phyloP scores from a whole-genome alignment of 2,329 filamentous ascomycete species.

The Mycosphaerella arachidis region DNA sequence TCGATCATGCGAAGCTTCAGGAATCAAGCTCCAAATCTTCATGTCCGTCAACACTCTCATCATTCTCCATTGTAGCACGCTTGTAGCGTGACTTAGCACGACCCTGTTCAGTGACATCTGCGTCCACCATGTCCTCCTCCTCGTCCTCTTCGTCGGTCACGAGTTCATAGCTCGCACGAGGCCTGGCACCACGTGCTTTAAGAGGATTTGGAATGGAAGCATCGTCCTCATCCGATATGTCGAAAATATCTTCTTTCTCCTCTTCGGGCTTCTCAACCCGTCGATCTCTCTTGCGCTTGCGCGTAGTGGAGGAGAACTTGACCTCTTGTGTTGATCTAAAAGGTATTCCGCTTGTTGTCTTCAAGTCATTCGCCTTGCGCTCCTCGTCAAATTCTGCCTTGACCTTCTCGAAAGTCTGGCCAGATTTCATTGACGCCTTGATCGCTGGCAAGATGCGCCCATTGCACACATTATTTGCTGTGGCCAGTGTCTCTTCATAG shows the following conservation, averaged over 20 bases:
- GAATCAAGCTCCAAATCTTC: background rate
- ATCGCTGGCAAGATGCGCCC: background rate
- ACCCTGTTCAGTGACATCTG: background rate
- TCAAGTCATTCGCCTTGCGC: background rate
- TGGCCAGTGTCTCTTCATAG: background rate
- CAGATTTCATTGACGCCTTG: background rate
- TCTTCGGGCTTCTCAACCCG: background rate
- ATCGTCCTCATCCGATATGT: background rate
- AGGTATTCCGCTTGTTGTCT: background rate
- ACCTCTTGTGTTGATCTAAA: background rate
- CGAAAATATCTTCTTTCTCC: background rate
- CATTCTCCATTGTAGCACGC: background rate
- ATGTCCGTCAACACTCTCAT: background rate
- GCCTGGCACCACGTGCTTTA: background rate
- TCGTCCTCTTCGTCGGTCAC: background rate
- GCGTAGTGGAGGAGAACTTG: background rate
- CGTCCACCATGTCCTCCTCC: background rate
- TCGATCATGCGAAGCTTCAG: background rate
- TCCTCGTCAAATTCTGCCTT: background rate
- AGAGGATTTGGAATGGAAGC: background rate
- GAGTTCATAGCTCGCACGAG: background rate
- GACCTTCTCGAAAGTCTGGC: background rate
- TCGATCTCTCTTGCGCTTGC: background rate
- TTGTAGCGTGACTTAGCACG: background rate
- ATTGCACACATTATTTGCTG: background rate